A percentile compares a stretch with the other conserved stretches of the same genome.
These are phyloP conservation scores for Vararia minispora DNA, from an alignment of 768 basidiomycete species.

Conservation along the genomic window DNA sequence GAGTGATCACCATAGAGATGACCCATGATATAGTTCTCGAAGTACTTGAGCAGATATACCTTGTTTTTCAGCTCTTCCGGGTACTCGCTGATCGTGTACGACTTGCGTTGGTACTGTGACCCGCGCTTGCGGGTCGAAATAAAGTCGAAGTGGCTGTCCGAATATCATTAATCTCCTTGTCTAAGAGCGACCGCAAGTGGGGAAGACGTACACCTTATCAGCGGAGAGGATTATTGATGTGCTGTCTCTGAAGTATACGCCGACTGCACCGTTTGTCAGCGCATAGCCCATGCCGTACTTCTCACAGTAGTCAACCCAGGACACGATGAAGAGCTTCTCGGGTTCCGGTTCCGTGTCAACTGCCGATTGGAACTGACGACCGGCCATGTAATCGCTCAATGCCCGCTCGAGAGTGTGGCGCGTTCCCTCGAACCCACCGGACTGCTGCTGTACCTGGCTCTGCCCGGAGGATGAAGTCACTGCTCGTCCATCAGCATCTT, in stretches of 20 bases:
- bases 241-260: constrained; percentile 95
- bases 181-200: constrained; percentile 4
- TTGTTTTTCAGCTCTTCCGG: constrained; percentile 84
- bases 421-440: no score
- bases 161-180: constrained; percentile 2
- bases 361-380: no score
- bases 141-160: constrained; percentile 76
- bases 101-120: constrained; percentile 60
- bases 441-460: no score
- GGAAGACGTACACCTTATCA: constrained; percentile 63
- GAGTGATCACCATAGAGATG: constrained; percentile 76
- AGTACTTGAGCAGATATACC: constrained; percentile 86
- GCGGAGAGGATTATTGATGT: constrained; percentile 78
- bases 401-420: no score
- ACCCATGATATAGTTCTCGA: constrained; percentile 91
- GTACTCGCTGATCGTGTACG: constrained; percentile 54
- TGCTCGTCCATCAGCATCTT: constrained; percentile 1
- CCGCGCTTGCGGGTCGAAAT: constrained; percentile 61
- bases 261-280: constrained; percentile 88
- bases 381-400: no score
- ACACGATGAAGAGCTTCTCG: constrained; percentile 84
- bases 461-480: no score
- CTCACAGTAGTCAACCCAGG: constrained; percentile 99
- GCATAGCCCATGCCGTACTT: constrained; percentile 99
- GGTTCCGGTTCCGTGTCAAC: not conserved